Percentiles rank a stretch among this genome's conserved stretches.
phyloP scores from a whole-genome alignment of 2,329 filamentous ascomycete genomes.

The Aspergillus candidus region DNA sequence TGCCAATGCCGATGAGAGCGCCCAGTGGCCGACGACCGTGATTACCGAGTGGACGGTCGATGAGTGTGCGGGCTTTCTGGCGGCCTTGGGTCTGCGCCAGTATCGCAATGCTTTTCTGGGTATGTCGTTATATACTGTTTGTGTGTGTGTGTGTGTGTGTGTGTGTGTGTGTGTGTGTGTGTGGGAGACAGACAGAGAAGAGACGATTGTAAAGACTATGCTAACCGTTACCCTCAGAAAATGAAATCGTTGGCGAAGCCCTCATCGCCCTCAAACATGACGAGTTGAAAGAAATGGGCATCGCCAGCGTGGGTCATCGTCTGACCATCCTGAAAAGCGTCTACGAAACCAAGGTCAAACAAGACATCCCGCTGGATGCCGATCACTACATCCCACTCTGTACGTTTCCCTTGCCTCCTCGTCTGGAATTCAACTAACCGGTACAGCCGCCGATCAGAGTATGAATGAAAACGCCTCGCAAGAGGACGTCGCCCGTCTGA shows the following conservation, averaged over 20 bases:
- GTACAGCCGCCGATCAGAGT: constrained; percentile 77
- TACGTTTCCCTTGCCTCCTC: constrained; percentile 45
- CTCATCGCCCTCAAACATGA: constrained; percentile 83
- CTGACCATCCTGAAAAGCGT: constrained; percentile 92
- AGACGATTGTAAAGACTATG: neutral
- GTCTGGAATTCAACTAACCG: constrained; percentile 6
- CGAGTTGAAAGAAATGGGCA: constrained; percentile 91
- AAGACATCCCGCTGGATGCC: constrained; percentile 82
- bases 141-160: neutral
- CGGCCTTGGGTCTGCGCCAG: constrained; percentile 70
- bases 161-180: too few species aligned
- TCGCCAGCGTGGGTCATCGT: constrained; percentile 86
- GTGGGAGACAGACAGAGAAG: too few species aligned
- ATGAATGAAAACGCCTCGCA: constrained; percentile 83
- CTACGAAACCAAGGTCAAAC: constrained; percentile 91
- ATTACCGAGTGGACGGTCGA: constrained; percentile 64
- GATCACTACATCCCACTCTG: constrained; percentile 92
- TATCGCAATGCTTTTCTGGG: constrained; percentile 80
- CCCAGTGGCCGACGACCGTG: constrained; percentile 49
- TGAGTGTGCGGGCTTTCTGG: constrained; percentile 85
- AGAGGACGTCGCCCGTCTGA: constrained; percentile 86
- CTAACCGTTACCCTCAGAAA: constrained; percentile 55
- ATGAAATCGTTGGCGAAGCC: constrained; percentile 89
- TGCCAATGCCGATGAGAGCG: constrained; percentile 46
- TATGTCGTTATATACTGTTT: constrained; percentile 41